Evolutionary conservation across 2,329 filamentous ascomycete species (phyloP).

Genomic region (Verticillium nubilum): DNA sequence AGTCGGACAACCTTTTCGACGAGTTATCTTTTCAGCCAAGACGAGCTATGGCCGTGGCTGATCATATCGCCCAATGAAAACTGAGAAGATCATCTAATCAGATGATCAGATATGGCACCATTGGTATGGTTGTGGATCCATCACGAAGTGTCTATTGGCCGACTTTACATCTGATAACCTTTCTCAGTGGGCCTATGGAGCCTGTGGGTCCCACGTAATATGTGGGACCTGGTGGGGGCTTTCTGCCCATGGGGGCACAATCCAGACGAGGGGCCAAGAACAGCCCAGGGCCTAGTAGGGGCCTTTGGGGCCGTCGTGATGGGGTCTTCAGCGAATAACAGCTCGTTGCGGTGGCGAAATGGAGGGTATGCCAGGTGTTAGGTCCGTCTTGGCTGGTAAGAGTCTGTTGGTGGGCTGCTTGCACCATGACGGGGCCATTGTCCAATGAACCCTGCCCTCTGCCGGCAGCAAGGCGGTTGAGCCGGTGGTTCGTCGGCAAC

Average conservation of each 20-base stretch:
- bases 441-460: not conserved
- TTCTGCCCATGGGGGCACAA: not conserved
- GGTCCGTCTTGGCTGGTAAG: not conserved
- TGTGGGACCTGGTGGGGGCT: not conserved
- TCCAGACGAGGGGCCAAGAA: not conserved
- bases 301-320: not conserved
- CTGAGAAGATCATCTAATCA: slow-evolving; percentile 12
- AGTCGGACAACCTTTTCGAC: slow-evolving; percentile 1
- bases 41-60: slow-evolving; percentile 1
- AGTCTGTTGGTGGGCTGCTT: not conserved
- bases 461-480: not conserved
- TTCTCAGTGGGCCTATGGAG: not conserved
- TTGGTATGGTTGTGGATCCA: not conserved
- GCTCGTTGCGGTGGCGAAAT: not conserved
- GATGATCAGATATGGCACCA: slow-evolving; percentile 14
- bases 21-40: not conserved
- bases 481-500: not conserved
- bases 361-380: not conserved
- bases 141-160: not conserved
- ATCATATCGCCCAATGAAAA: slow-evolving; percentile 4
- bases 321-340: not conserved
- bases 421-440: not conserved
- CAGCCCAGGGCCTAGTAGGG: not conserved
- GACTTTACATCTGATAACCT: slow-evolving; percentile 4
- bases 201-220: not conserved